Evolutionary conservation across 1,284 basidiomycete genomes (phyloP), one percentile per base, ranked within the genome.

Genomic region (Papiliotrema nemorosa): DNA sequence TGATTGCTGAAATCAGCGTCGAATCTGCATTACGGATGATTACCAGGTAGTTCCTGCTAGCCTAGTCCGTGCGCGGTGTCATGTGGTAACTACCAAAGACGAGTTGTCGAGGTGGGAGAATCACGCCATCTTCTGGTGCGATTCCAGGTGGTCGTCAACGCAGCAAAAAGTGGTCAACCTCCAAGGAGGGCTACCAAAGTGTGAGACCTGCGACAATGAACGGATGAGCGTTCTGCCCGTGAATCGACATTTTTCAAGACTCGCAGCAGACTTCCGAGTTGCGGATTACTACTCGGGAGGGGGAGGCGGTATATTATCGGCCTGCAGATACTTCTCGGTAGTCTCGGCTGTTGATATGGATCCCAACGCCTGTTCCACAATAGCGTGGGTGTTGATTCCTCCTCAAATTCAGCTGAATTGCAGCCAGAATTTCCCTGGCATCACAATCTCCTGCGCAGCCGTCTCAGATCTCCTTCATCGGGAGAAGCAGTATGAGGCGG

Each of bases 261-360:
- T n/a, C n/a, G 27, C 41, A 9, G 36, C 21, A n/a, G 50, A 51
- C 14, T 50, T 60, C 1, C 46, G 53, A 3, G 53, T 58, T 0
- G 52, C 50, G 2, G 68, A 69, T 38, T 55, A 60, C 38, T 70
- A 66, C 45, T 64, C 65, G 20, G 68, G 68, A 3, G 66, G 58
- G 7, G 68, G 66, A 0, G 68, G 68, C 0, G 45, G 53, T 7
- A 49, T 64, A 2, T 31, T 57, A 3, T 60, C 61, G 7, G 60
- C 59, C 0, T 13, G 44, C 3, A 39, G 29, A 9, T 56, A 57
- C 20, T 67, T 65, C 38, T 21, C 59, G 22, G 55, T 63, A 16
- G n/a, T 31, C 1, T 44, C 55, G 6, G 63, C 60, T 0, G 57
- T 64, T 2, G 67, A 70, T 24, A 37, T 38, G 10, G 59, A 63